Evolutionary conservation across 2,329 filamentous ascomycete species (phyloP).

Genomic region (Nectriaceae sp.): DNA sequence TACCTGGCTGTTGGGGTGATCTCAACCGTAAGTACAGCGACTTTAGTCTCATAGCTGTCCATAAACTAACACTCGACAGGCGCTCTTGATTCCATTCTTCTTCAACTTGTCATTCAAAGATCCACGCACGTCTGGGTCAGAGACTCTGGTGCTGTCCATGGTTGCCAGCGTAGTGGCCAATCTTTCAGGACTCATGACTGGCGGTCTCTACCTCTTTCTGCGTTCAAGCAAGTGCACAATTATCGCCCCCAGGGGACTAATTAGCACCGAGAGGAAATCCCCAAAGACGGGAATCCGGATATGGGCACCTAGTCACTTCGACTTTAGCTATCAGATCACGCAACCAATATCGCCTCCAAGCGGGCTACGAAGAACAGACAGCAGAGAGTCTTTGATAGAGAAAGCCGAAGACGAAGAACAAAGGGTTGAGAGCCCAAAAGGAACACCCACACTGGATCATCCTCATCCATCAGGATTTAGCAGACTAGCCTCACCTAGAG

Average conservation of each 20-base stretch:
- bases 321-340: conserved; percentile 12
- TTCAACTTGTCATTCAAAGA: conserved; percentile 53
- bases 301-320: conserved; percentile 14
- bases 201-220: conserved; percentile 67
- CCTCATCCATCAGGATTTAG: too few species aligned
- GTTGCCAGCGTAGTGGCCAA: conserved; percentile 67
- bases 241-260: conserved; percentile 51
- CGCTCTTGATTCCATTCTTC: conserved; percentile 65
- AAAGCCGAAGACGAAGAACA: conserved; percentile 34
- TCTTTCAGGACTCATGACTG: conserved; percentile 65
- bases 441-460: not conserved
- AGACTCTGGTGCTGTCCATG: conserved; percentile 56
- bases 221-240: conserved; percentile 62
- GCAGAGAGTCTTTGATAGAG: conserved; percentile 14
- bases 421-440: conserved; percentile 26
- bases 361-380: conserved; percentile 3
- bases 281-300: conserved; percentile 20
- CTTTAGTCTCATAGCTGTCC: not conserved
- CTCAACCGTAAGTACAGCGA: conserved; percentile 52
- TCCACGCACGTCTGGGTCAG: conserved; percentile 35
- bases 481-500: conserved; percentile 12
- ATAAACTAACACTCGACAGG: conserved; percentile 44
- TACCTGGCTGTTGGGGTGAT: conserved; percentile 60
- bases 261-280: conserved; percentile 11
- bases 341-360: conserved; percentile 10